Conservation (phyloP, 2,329 filamentous ascomycete species). For the Harringtonia lauricola region DNA sequence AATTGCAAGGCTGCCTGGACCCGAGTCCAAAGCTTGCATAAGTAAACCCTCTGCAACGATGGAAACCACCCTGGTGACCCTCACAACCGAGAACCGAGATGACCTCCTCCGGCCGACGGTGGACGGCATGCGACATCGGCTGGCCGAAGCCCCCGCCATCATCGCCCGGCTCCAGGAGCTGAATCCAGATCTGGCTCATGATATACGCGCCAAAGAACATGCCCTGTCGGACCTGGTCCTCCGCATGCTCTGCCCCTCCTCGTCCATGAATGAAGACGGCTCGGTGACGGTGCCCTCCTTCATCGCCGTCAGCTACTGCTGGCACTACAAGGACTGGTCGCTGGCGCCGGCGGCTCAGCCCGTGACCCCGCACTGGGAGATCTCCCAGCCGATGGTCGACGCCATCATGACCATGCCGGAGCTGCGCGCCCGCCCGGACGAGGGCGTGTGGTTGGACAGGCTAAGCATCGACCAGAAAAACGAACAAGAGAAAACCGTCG, state of each 20-base stretch:
- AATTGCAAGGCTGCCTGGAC: too few relatives aligned
- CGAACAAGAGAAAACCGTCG: slow-evolving; percentile 17
- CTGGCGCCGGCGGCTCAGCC: slow-evolving; percentile 9
- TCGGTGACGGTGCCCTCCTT: slow-evolving; percentile 6
- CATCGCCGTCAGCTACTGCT: slow-evolving; percentile 16
- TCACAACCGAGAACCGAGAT: not conserved
- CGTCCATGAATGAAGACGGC: too few relatives aligned
- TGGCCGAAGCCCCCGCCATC: slow-evolving; percentile 5
- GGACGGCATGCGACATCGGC: not conserved
- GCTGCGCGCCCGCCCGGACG: slow-evolving; percentile 2
- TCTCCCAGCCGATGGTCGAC: slow-evolving; percentile 14
- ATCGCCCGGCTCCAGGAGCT: slow-evolving; percentile 8
- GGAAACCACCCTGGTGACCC: not conserved
- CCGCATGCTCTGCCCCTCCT: slow-evolving; percentile 9
- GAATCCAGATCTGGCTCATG: slow-evolving; percentile 8
- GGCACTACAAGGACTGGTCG: slow-evolving; percentile 13
- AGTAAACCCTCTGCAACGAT: too few relatives aligned
- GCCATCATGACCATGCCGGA: slow-evolving; percentile 9
- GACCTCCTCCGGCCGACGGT: not conserved
- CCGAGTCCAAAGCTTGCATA: too few relatives aligned
- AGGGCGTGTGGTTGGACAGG: slow-evolving; percentile 20
- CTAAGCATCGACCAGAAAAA: slow-evolving; percentile 20
- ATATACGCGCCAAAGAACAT: slow-evolving; percentile 10
- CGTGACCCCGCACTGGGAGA: slow-evolving; percentile 9
- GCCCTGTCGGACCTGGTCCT: slow-evolving; percentile 8